Conservation (phyloP, 805 yeast species). For the Candida chauliodis region DNA sequence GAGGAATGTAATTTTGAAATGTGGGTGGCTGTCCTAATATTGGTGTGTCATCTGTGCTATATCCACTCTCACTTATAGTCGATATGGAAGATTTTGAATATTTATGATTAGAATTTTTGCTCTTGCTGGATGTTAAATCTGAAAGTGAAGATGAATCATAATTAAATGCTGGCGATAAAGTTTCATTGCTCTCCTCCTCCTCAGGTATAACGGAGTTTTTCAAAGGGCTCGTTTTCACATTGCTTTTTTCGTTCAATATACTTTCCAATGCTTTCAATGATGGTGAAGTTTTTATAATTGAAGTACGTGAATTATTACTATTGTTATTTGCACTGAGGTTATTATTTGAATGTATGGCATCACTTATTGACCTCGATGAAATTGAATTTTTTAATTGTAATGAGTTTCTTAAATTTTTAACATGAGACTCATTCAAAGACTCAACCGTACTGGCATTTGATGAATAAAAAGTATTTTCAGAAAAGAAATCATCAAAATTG, state of each 20-base stretch:
- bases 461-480: slow-evolving; percentile 33
- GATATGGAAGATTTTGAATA: slow-evolving; percentile 14
- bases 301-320: slow-evolving; percentile 13
- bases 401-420: slow-evolving; percentile 22
- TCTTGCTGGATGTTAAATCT: slow-evolving; percentile 13
- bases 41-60: slow-evolving; percentile 22
- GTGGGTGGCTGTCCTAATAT: slow-evolving; percentile 21
- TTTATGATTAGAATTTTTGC: slow-evolving; percentile 4
- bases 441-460: slow-evolving; percentile 17
- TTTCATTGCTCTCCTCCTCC: slow-evolving; percentile 13
- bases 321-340: slow-evolving; percentile 3
- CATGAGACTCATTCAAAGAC: slow-evolving; percentile 15
- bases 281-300: slow-evolving; percentile 37
- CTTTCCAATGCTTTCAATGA: slow-evolving; percentile 39
- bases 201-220: slow-evolving; percentile 17
- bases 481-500: slow-evolving; percentile 28
- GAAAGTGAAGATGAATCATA: neutral
- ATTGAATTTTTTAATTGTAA: slow-evolving; percentile 24
- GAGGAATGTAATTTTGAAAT: slow-evolving; percentile 19
- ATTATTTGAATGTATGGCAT: slow-evolving; percentile 10
- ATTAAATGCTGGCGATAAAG: slow-evolving; percentile 1
- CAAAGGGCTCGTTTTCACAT: slow-evolving; percentile 6
- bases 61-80: slow-evolving; percentile 20
- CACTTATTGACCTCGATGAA: slow-evolving; percentile 23
- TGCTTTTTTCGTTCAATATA: slow-evolving; percentile 20